phyloP scores from a whole-genome alignment of 2,329 filamentous ascomycete species.

The Chaetothyriales sp. region DNA sequence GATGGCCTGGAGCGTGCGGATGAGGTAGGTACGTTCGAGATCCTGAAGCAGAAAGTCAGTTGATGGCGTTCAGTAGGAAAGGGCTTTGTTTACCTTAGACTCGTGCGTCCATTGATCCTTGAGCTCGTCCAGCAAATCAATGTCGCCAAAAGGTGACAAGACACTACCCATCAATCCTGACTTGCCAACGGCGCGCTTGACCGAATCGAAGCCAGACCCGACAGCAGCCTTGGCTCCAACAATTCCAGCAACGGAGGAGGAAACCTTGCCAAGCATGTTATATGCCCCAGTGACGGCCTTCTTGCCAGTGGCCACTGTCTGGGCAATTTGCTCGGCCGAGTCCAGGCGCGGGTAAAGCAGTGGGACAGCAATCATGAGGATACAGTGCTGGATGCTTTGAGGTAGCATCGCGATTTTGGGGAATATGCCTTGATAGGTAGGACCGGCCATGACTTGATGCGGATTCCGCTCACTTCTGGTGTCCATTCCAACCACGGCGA shows the following conservation, averaged over 20 bases:
- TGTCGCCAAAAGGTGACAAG: conserved; percentile 87
- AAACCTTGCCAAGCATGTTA: conserved; percentile 89
- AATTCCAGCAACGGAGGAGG: conserved; percentile 84
- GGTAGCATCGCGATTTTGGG: conserved; percentile 86
- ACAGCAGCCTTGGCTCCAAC: conserved; percentile 91
- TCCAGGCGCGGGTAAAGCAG: conserved; percentile 83
- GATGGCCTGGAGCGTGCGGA: conserved; percentile 89
- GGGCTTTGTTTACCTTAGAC: conserved; percentile 67
- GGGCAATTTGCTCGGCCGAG: conserved; percentile 76
- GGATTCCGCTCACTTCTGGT: conserved; percentile 83
- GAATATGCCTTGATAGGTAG: conserved; percentile 93
- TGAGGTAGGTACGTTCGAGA: conserved; percentile 87
- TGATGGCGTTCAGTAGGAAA: no score
- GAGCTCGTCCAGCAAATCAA: conserved; percentile 85
- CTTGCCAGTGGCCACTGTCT: conserved; percentile 86
- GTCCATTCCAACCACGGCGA: conserved; percentile 80
- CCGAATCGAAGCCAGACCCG: conserved; percentile 77
- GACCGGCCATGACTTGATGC: conserved; percentile 82
- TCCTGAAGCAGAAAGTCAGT: conserved; percentile 37
- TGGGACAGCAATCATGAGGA: conserved; percentile 90
- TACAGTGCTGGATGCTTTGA: conserved; percentile 84
- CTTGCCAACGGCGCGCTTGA: conserved; percentile 95
- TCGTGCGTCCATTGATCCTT: conserved; percentile 98
- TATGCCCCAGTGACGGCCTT: conserved; percentile 93
- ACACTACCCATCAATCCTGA: conserved; percentile 90